Conservation (phyloP, 306 rosid genomes). For the Casuarina glauca region DNA sequence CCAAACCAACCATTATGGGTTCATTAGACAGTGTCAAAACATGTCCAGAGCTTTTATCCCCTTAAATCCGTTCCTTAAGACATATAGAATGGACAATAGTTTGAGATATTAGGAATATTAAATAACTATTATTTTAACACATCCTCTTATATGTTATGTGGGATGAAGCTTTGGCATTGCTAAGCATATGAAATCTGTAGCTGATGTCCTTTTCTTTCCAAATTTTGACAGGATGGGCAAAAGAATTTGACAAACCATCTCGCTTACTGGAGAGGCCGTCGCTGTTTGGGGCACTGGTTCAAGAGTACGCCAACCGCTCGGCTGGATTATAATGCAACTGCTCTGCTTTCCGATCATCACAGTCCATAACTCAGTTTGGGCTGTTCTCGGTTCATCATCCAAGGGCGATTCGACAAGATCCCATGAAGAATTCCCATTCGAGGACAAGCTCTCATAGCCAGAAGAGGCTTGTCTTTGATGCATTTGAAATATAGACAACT, state of each 20-base stretch:
- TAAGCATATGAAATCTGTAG: background rate
- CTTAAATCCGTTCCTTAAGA: no score
- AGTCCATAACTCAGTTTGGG: background rate
- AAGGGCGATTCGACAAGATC: background rate
- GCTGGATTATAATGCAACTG: conserved; percentile 42
- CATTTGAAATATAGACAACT: background rate
- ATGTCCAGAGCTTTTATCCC: no score
- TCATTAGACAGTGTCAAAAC: no score
- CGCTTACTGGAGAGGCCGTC: conserved; percentile 73
- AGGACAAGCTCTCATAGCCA: background rate
- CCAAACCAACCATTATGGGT: no score
- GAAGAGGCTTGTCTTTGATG: background rate
- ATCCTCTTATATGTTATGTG: no score
- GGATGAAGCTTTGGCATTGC: background rate
- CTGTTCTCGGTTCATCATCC: background rate
- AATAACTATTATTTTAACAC: no score
- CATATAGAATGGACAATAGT: no score
- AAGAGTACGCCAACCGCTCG: conserved; percentile 88
- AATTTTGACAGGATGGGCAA: conserved; percentile 57
- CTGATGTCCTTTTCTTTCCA: background rate
- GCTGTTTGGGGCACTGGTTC: conserved; percentile 77
- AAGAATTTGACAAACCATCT: conserved; percentile 82
- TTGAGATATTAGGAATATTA: no score
- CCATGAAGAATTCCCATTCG: background rate
- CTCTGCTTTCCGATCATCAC: background rate